Evolutionary conservation across 176 grass and related monocot species (phyloP).

Genomic region (Cenchrus purpureus): DNA sequence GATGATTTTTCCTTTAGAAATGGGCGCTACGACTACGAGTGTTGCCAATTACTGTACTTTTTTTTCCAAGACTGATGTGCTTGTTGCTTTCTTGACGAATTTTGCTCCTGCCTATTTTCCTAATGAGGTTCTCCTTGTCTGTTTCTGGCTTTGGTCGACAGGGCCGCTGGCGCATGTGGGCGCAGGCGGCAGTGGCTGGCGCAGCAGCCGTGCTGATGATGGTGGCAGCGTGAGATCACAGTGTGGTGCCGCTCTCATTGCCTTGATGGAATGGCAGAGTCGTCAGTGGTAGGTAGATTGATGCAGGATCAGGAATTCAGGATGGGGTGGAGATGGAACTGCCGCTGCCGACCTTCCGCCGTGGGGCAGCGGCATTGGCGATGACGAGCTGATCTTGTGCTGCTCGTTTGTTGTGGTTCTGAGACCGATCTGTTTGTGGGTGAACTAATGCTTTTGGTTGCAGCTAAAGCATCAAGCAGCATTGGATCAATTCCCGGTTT

Average conservation of each 20-base stretch:
- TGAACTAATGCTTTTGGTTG: background rate
- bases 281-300: background rate
- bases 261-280: constrained; percentile 29
- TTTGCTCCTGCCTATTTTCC: background rate
- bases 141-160: constrained; percentile 37
- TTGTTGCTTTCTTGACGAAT: constrained; percentile 16
- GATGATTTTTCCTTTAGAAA: background rate
- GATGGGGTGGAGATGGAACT: background rate
- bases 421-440: background rate
- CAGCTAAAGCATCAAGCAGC: background rate
- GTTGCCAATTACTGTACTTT: background rate
- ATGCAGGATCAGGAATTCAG: background rate
- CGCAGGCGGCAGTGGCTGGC: constrained; percentile 35
- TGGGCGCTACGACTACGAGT: background rate
- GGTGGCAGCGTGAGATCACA: constrained; percentile 6
- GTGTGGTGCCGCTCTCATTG: background rate
- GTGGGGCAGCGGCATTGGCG: background rate
- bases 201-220: constrained; percentile 20
- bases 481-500: background rate
- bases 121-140: constrained; percentile 18
- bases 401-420: background rate
- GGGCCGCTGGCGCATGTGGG: constrained; percentile 33
- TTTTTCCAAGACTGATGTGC: background rate
- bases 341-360: background rate
- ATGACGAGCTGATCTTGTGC: background rate